A percentile compares a stretch with the other conserved stretches of the same genome.
phyloP scores from a whole-genome alignment of 2,329 filamentous ascomycete species.

The Aspergillus calidoustus region DNA sequence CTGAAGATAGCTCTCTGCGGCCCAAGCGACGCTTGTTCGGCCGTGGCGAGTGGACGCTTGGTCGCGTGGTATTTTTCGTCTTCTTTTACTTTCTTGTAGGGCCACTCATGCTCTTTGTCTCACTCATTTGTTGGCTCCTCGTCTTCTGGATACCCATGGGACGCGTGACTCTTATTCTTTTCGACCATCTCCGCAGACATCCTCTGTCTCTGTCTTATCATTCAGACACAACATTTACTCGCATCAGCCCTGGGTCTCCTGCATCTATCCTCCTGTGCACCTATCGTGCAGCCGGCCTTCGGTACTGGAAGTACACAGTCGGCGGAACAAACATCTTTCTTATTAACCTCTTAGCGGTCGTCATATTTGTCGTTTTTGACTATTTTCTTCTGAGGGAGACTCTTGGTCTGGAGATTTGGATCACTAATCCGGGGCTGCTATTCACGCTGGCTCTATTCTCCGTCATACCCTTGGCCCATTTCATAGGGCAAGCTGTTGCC shows the following conservation, averaged over 20 bases:
- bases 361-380: constrained; percentile 93
- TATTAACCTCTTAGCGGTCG: constrained; percentile 92
- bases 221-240: constrained; percentile 76
- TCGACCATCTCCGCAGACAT: constrained; percentile 89
- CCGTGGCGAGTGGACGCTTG: constrained; percentile 92
- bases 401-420: constrained; percentile 69
- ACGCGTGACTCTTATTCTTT: constrained; percentile 85
- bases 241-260: constrained; percentile 71
- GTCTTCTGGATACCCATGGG: constrained; percentile 99
- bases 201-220: constrained; percentile 93
- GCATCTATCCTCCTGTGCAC: constrained; percentile 93
- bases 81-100: constrained; percentile 95
- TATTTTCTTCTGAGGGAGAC: constrained; percentile 76
- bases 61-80: constrained; percentile 91
- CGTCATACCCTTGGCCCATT: constrained; percentile 95
- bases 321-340: constrained; percentile 99
- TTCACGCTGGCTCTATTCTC: constrained; percentile 85
- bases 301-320: constrained; percentile 99
- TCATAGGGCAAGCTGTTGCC: constrained; percentile 96
- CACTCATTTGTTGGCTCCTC: constrained; percentile 88
- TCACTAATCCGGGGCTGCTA: constrained; percentile 84
- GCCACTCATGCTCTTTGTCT: constrained; percentile 83
- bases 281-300: constrained; percentile 88
- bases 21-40: constrained; percentile 89
- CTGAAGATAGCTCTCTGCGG: constrained; percentile 48